Evolutionary conservation across 1,284 basidiomycete genomes (phyloP), one percentile per base, ranked within the genome.

Genomic region (Cutaneotrichosporon cavernicola): DNA sequence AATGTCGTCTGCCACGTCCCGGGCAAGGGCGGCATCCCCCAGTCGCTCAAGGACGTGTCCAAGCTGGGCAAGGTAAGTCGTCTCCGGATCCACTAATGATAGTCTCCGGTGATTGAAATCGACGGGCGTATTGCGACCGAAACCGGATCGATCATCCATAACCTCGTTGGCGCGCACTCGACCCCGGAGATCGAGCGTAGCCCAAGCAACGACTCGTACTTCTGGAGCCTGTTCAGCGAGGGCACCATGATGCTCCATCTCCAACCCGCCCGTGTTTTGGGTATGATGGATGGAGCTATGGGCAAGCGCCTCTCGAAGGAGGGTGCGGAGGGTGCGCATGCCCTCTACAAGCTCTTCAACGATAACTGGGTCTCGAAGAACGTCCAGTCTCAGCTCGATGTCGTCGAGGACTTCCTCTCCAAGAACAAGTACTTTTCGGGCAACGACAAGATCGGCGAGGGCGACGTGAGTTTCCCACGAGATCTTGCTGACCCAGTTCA

Each of bases 61-160:
- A 50, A 50, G 34, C 58, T 60, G 5, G 50, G 58, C 58, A 60
- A 60, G 58, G 58, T 60, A 30, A 36, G n/a, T 16, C 36, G 11
- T 8, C 21, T 30, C 26, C 11, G 32, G 7, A 43, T 32, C 30
- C 3, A 9, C 55, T 58, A 5, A 58, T 32, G 2, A 0, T 40
- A 69, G 67, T 72, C 75, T 2, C 76, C 76, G 1, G 70, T 72
- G 1, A 32, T 74, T 11, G 62, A 66, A 36, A 55, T 76, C 18
- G 71, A 78, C 63, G 69, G 67, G 6, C 55, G 67, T 32, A 61
- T 67, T 11, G 47, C 73, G 40, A 67, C 68, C 34, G 76, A 77
- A 61, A 74, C 73, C 9, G 74, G 69, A 7, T 73, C 66, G 32
- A 77, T 77, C 58, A 63, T 74, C 55, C 67, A 72, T 60, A 60